Base-by-base conservation (phyloP, 306 rosid genomes). In the Amphicarpaea edgeworthii region DNA sequence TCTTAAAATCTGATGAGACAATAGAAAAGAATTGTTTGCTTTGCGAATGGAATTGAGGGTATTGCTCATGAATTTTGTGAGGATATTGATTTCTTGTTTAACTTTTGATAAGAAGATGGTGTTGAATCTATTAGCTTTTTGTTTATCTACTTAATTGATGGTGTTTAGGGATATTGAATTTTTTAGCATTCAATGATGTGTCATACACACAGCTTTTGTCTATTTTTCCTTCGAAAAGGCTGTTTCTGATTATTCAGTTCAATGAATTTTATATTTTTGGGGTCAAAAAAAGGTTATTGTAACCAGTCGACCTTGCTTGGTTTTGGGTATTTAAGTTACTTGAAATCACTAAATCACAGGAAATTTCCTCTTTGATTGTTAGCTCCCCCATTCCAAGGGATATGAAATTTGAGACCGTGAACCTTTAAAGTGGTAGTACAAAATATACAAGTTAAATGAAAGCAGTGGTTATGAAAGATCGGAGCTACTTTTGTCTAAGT, bases 51-150 rank as follows among this genome's bases (percentile, higher is more conserved):
- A 45, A 61, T 45, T 45, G 26, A 37, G 53, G 45, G 3, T 45
- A 69, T 24, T 77, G 24, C 59, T 42, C 19, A 5, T 1, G 23
- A 19, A 8, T 20, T 64, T 61, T 30, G 2, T 1, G 12, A 17
- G 11, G 45, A 80, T 65, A 5, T 57, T 78, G 64, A 70, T 69
- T 60, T 57, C 49, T 46, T 68, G 26, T 23, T 50, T 45, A 23
- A 74, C 12, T 68, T 78, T 65, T 41, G 14, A 11, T 12, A 11
- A 55, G 8, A 40, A 11, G 57, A 55, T 73, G 61, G 61, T 19
- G 16, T 16, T 45, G 63, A 80, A 71, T 50, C 51, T 38, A 34
- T 16, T 63, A 20, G 45, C 28, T 17, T 34, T 62, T 4, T 34
- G 24, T 32, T 59, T 59, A 6, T 28, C 7, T 60, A 30, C 43